These are phyloP conservation scores for Capsicum baccatum DNA, from an alignment of 257 asterid genomes.

Conservation along the genomic window DNA sequence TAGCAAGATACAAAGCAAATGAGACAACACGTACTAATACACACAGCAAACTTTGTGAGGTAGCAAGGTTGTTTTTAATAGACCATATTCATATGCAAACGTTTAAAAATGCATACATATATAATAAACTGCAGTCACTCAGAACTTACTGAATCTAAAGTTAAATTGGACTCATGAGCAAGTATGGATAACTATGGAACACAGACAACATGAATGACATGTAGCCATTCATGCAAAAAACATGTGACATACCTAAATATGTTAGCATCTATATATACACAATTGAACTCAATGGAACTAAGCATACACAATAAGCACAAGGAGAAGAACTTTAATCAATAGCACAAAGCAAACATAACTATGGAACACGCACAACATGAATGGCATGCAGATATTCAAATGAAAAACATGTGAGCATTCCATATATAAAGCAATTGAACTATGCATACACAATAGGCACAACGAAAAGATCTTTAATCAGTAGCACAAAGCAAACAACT, in stretches of 20 bases:
- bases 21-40: background rate
- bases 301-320: too few species aligned
- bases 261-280: background rate
- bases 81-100: background rate
- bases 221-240: background rate
- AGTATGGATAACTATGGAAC: background rate
- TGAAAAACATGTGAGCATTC: background rate
- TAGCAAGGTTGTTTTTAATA: background rate
- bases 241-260: background rate
- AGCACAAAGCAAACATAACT: too few species aligned
- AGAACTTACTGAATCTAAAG: background rate
- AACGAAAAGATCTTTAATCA: background rate
- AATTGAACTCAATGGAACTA: too few species aligned
- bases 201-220: background rate
- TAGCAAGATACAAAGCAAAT: background rate
- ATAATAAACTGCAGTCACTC: background rate
- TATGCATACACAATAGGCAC: conserved; percentile 1
- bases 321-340: too few species aligned
- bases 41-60: background rate
- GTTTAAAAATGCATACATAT: background rate
- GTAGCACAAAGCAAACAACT: background rate
- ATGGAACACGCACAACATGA: too few species aligned
- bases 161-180: background rate
- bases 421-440: background rate
- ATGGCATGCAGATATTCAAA: too few species aligned